These are phyloP conservation scores for Ophiocordyceps robertsii DNA, from an alignment of 2,329 filamentous ascomycete species.

Conservation along the genomic window DNA sequence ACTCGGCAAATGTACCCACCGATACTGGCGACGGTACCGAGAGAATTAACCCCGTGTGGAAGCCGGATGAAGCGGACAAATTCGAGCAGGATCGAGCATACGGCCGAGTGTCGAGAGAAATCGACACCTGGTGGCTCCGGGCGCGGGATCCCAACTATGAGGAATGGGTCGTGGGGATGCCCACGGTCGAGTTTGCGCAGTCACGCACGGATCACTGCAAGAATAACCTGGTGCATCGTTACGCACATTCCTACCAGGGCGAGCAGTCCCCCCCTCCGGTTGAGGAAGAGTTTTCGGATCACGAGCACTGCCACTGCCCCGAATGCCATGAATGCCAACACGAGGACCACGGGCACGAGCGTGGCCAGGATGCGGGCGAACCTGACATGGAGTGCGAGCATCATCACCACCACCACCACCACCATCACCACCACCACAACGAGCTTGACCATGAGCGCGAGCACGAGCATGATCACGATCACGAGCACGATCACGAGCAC, in stretches of 20 bases:
- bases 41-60: slow-evolving; percentile 34
- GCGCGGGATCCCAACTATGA: slow-evolving; percentile 47
- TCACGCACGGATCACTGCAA: slow-evolving; percentile 44
- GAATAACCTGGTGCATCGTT: slow-evolving; percentile 44
- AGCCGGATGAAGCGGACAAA: slow-evolving; percentile 38
- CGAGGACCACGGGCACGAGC: slow-evolving; percentile 10
- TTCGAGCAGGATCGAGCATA: slow-evolving; percentile 46
- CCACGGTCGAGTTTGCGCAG: slow-evolving; percentile 45
- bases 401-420: slow-evolving; percentile 10
- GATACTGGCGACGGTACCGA: slow-evolving; percentile 24
- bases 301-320: slow-evolving; percentile 22
- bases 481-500: slow-evolving; percentile 12
- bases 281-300: slow-evolving; percentile 25
- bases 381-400: slow-evolving; percentile 27
- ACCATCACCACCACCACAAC: slow-evolving; percentile 14
- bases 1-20: slow-evolving; percentile 13
- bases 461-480: slow-evolving; percentile 5
- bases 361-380: slow-evolving; percentile 23
- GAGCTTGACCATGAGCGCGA: slow-evolving; percentile 11
- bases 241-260: slow-evolving; percentile 29
- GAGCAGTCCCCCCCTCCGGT: slow-evolving; percentile 23
- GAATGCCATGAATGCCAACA: slow-evolving; percentile 14
- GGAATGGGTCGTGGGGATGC: slow-evolving; percentile 45
- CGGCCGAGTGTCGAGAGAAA: slow-evolving; percentile 48
- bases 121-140: slow-evolving; percentile 52